Evolutionary conservation across 2,329 filamentous ascomycete species (phyloP).

Genomic region (Lachnellula hyalina): DNA sequence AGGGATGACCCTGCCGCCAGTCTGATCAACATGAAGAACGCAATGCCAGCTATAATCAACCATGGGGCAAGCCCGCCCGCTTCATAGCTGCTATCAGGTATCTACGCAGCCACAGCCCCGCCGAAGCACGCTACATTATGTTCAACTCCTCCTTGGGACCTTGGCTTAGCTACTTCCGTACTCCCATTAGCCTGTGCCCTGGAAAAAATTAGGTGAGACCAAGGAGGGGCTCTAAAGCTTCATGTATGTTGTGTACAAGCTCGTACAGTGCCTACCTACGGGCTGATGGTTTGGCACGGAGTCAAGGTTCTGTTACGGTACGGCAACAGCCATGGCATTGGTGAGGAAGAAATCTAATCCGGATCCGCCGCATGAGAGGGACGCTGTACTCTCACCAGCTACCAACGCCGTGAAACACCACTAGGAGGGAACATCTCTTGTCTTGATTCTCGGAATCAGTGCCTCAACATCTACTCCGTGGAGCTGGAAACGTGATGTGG

Average conservation of each 20-base stretch:
- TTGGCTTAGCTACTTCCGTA: background rate
- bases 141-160: background rate
- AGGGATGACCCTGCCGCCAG: too few relatives aligned
- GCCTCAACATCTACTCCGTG: background rate
- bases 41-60: too few relatives aligned
- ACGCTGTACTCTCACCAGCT: conserved; percentile 2
- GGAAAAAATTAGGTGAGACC: background rate
- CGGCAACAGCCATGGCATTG: background rate
- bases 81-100: too few relatives aligned
- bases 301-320: background rate
- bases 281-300: conserved; percentile 8
- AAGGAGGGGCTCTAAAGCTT: background rate
- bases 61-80: too few relatives aligned
- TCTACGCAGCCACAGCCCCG: background rate
- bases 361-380: conserved; percentile 4
- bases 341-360: background rate
- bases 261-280: background rate
- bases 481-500: background rate
- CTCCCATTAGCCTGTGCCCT: background rate
- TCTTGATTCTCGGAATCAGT: background rate
- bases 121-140: background rate
- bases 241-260: background rate
- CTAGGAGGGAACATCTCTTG: conserved; percentile 5
- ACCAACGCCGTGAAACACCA: conserved; percentile 11
- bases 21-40: too few relatives aligned